Base-by-base conservation (phyloP, 176 grass and related monocot genomes). In the Lolium rigidum region DNA sequence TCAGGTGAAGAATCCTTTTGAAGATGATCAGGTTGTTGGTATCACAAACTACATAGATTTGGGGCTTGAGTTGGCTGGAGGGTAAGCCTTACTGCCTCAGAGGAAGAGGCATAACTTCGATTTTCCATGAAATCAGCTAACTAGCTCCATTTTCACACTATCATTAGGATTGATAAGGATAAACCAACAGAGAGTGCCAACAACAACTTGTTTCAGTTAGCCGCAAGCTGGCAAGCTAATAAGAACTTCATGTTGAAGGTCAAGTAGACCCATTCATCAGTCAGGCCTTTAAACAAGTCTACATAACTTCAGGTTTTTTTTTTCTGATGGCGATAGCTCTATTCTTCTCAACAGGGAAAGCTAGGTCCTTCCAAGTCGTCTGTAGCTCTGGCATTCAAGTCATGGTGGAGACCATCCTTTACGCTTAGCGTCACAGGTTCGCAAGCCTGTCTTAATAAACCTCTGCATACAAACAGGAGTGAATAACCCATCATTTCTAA, bases 31-130 rank as follows among this genome's bases (percentile, higher is more conserved):
- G 76, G 85, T 98, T 91, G 93, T 95, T 90, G 96, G 93, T 63
- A 98, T 98, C 52, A 98, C 96, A 68, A 98, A 98, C 84, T 98
- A 98, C 90, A 95, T 95, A 0, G 96, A 98, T 71, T 80, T 98
- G 87, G 93, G 96, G 22, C 88, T 98, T 88, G 93, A 95, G 92
- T 82, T 98, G 78, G 80, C 78, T 80, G 83, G 88, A 56, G 94
- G 90, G 96, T 98, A 94, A 79, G 62, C 76, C 66, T 63, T 82
- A 49, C 7, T 20, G 16, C 54, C 54, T 58, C 3, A 24, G 11
- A 46, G 8, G 41, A 38, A 81, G 61, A 52, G 54, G 80, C 22
- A 2, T 89, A 37, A 13, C 35, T 79, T 26, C 80, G 25, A 82
- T 79, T 79, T 26, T 49, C 38, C 6, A 10, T 70, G 24, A 80